phyloP scores from a whole-genome alignment of 305 asterid species.

The Rubia balearica region DNA sequence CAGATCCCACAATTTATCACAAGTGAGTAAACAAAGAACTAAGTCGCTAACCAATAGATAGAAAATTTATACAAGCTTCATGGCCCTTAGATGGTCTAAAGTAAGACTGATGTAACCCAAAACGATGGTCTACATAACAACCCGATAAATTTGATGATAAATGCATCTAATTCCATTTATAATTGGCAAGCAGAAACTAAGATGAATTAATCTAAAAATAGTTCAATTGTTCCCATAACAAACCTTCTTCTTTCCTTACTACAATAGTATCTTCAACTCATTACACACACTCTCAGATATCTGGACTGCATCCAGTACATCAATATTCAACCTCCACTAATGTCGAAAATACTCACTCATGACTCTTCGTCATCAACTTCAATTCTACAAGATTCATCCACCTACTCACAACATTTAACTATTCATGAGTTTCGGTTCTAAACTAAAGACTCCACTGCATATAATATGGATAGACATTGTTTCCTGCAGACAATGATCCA shows the following conservation, averaged over 20 bases:
- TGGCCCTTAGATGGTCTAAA: neutral
- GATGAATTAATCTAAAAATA: neutral
- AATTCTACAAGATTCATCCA: neutral
- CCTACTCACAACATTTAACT: neutral
- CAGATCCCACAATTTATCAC: neutral
- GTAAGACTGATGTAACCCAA: neutral
- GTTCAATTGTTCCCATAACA: neutral
- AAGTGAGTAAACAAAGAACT: neutral
- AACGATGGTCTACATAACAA: too few relatives aligned
- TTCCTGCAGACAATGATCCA: conserved; percentile 3
- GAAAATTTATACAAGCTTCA: neutral
- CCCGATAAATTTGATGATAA: neutral
- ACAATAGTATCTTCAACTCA: too few relatives aligned
- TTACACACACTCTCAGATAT: too few relatives aligned
- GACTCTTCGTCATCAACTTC: neutral
- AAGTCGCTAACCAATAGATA: neutral
- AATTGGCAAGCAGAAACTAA: neutral
- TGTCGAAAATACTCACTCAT: neutral
- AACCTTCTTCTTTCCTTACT: neutral
- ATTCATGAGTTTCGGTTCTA: neutral
- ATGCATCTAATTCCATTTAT: neutral
- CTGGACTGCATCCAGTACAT: neutral
- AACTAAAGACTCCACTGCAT: neutral
- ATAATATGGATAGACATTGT: neutral
- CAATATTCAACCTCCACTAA: neutral